Evolutionary conservation across 805 yeast genomes (phyloP).

Genomic region (Saccharomycodes ludwigii): DNA sequence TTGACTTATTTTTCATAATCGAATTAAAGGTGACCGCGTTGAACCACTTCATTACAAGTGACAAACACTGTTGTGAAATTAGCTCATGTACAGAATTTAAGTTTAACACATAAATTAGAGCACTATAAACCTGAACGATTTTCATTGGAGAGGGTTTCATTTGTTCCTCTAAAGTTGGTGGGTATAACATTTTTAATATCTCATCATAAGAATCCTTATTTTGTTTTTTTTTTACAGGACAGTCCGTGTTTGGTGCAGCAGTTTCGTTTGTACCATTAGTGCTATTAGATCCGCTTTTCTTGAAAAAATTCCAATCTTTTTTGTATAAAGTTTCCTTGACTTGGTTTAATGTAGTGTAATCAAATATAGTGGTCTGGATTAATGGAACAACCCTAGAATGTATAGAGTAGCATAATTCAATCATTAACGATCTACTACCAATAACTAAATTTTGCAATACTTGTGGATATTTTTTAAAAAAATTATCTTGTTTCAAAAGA

Average conservation of each 20-base stretch:
- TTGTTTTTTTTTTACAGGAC: constrained; percentile 22
- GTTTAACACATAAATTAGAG: constrained; percentile 73
- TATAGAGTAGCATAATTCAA: constrained; percentile 55
- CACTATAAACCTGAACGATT: constrained; percentile 77
- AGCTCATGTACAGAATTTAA: constrained; percentile 71
- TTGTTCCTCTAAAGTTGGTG: constrained; percentile 71
- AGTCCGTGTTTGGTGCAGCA: constrained; percentile 1
- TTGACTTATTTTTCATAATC: constrained; percentile 43
- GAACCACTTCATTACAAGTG: constrained; percentile 70
- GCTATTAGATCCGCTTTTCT: constrained; percentile 25
- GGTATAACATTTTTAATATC: constrained; percentile 62
- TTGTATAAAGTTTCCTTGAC: constrained; percentile 65
- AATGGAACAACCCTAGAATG: constrained; percentile 45
- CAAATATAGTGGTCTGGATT: constrained; percentile 55
- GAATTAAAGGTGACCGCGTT: constrained; percentile 63
- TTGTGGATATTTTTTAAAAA: constrained; percentile 42
- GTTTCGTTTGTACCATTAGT: constrained; percentile 7
- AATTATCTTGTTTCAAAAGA: constrained; percentile 50
- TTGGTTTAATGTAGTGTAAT: constrained; percentile 76
- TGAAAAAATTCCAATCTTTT: constrained; percentile 54
- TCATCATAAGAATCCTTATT: constrained; percentile 71
- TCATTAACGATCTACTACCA: constrained; percentile 45
- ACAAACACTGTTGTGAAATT: constrained; percentile 63
- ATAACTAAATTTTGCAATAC: constrained; percentile 47
- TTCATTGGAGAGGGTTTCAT: constrained; percentile 83